Evolutionary conservation across 371 early-diverging fungal species (phyloP), one percentile per base, ranked within the genome.

Genomic region (Mortierella sp.): DNA sequence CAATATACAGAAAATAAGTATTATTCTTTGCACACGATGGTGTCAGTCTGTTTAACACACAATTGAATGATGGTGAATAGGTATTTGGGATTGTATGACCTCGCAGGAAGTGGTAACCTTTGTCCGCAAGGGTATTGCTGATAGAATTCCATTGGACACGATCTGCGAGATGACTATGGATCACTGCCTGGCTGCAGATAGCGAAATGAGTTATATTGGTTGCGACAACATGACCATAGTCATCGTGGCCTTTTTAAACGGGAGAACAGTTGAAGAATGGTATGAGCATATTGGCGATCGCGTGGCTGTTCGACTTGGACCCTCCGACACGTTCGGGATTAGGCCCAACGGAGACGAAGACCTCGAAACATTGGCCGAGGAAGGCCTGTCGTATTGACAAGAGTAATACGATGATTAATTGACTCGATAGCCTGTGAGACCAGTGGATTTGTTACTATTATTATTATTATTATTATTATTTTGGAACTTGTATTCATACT

Each of bases 171-270:
- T 85, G 49, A 78, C 98, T 58, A 97, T 98, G 97, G 96, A 96
- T 64, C 83, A 85, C 62, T 98, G 99, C 80, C 86, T 98, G 61
- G 97, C 98, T 17, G 85, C 90, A 26, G 89, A 95, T 68, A 89
- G 88, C 65, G 95, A 93, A 37, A 77, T 92, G 57, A 92, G 93
- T 43, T 96, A 95, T 19, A 89, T 97, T 53, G 99, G 99, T 17
- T 97, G 97, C 84, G 99, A 99, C 82, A 99, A 99, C 86, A 99
- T 99, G 99, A 97, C 98, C 0, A 94, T 98, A 6, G 84, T 97
- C 53, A 93, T 99, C 42, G 92, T 96, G 3, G 99, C 88, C 1
- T 83, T 98, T 37, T 86, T 98, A 70, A 89, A 93, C 61, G 96
- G 94, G 28, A 86, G 86, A 72, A 84, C 92, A 17, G 76, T 84